Percentiles rank a stretch among this genome's conserved stretches.
phyloP scores from a whole-genome alignment of 2,329 filamentous ascomycete genomes.

The Fusarium sororula region DNA sequence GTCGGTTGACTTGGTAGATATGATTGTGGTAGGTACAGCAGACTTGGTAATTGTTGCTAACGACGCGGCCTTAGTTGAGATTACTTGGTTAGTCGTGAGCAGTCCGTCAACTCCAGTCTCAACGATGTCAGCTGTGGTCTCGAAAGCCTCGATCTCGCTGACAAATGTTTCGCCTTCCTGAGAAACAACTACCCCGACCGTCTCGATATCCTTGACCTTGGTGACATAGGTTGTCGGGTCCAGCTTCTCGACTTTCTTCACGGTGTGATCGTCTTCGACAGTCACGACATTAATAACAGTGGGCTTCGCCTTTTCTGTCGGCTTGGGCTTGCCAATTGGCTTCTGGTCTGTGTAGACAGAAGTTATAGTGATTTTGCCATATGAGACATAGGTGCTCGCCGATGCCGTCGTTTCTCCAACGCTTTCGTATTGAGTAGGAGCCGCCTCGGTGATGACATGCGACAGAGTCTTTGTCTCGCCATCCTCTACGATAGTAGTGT shows the following conservation, averaged over 20 bases:
- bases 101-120: conserved; percentile 21
- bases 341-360: conserved; percentile 32
- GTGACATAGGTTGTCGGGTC: conserved; percentile 36
- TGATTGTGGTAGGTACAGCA: conserved; percentile 25
- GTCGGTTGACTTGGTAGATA: conserved; percentile 15
- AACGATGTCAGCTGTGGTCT: conserved; percentile 22
- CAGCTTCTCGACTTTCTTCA: conserved; percentile 36
- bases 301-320: conserved; percentile 26
- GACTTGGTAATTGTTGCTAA: conserved; percentile 21
- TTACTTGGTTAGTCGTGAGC: conserved; percentile 18
- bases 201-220: conserved; percentile 27
- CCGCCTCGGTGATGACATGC: conserved; percentile 4
- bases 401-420: conserved; percentile 37
- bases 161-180: conserved; percentile 17
- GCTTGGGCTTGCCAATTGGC: conserved; percentile 4
- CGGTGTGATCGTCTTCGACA: conserved; percentile 31
- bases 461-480: conserved; percentile 20
- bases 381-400: conserved; percentile 37
- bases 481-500: conserved; percentile 16
- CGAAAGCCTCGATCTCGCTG: conserved; percentile 15
- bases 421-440: conserved; percentile 17
- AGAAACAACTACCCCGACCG: conserved; percentile 23
- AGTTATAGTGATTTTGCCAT: conserved; percentile 39
- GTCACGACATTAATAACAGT: conserved; percentile 36
- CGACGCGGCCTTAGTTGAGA: conserved; percentile 26